Conservation (phyloP, 2,329 filamentous ascomycete genomes). For the Penicillium psychrosexuale region DNA sequence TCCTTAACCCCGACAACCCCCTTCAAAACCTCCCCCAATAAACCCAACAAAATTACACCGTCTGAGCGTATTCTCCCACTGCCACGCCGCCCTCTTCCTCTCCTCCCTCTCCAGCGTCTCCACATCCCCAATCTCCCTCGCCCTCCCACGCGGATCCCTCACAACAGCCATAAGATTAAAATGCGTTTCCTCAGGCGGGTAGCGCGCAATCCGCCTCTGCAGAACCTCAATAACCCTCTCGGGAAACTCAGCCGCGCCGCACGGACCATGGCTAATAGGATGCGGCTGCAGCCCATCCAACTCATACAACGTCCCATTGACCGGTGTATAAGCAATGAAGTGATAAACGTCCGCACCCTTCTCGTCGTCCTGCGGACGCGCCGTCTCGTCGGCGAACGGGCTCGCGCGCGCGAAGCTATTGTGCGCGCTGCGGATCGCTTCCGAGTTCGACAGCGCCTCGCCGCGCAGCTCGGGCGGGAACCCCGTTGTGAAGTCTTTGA, state of each 20-base stretch:
- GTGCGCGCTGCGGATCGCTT: conserved; percentile 73
- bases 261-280: conserved; percentile 82
- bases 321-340: conserved; percentile 89
- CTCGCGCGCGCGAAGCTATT: conserved; percentile 86
- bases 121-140: conserved; percentile 75
- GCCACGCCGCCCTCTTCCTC: conserved; percentile 79
- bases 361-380: conserved; percentile 65
- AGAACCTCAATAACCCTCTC: conserved; percentile 82
- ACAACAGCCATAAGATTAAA: conserved; percentile 97
- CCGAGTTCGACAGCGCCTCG: conserved; percentile 67
- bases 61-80: conserved; percentile 89
- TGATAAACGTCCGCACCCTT: conserved; percentile 81
- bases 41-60: conserved; percentile 97
- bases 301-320: conserved; percentile 82
- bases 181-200: conserved; percentile 81
- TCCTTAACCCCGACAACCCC: conserved; percentile 73
- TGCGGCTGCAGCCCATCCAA: conserved; percentile 91
- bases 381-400: conserved; percentile 90
- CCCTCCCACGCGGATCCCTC: conserved; percentile 72
- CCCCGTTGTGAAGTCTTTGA: conserved; percentile 82
- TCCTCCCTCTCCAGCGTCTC: conserved; percentile 77
- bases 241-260: conserved; percentile 68
- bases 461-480: conserved; percentile 74
- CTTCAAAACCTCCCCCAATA: conserved; percentile 80
- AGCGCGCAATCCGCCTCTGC: conserved; percentile 76